Conservation (phyloP, 495 filamentous ascomycete genomes). For the Podospora fimiseda region DNA sequence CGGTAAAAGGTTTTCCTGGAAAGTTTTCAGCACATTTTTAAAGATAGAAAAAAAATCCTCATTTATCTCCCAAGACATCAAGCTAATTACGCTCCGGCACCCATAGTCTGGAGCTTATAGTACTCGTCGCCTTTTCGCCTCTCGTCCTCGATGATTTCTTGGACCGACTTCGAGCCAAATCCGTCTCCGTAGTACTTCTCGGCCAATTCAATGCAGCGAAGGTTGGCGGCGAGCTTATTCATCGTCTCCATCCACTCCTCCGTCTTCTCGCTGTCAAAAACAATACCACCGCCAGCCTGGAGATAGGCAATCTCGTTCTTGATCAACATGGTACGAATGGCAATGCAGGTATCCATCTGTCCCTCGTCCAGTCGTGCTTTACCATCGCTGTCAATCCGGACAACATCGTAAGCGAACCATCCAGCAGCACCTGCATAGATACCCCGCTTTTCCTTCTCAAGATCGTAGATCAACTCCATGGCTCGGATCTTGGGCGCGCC, state of each 20-base stretch:
- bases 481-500: constrained; percentile 93
- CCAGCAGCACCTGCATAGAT: constrained; percentile 97
- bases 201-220: constrained; percentile 76
- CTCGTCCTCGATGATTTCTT: constrained; percentile 32
- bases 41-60: too few relatives aligned
- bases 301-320: constrained; percentile 89
- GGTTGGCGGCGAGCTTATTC: constrained; percentile 88
- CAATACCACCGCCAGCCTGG: constrained; percentile 95
- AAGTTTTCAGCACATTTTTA: too few relatives aligned
- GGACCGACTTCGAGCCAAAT: constrained; percentile 24
- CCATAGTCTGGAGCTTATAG: constrained; percentile 18
- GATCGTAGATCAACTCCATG: constrained; percentile 93
- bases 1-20: too few relatives aligned
- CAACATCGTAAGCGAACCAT: constrained; percentile 69
- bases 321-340: constrained; percentile 90
- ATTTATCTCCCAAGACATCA: too few relatives aligned
- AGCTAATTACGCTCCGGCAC: constrained; percentile 16
- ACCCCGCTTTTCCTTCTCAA: constrained; percentile 88
- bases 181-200: constrained; percentile 58
- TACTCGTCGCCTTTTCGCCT: constrained; percentile 29
- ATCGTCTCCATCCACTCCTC: constrained; percentile 97
- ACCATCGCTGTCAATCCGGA: constrained; percentile 38
- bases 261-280: constrained; percentile 88
- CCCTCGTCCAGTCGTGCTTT: constrained; percentile 47
- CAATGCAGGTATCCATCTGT: constrained; percentile 98